These are phyloP conservation scores for Eucalyptus erythrocorys DNA, from an alignment of 345 rosid species.

Conservation along the genomic window DNA sequence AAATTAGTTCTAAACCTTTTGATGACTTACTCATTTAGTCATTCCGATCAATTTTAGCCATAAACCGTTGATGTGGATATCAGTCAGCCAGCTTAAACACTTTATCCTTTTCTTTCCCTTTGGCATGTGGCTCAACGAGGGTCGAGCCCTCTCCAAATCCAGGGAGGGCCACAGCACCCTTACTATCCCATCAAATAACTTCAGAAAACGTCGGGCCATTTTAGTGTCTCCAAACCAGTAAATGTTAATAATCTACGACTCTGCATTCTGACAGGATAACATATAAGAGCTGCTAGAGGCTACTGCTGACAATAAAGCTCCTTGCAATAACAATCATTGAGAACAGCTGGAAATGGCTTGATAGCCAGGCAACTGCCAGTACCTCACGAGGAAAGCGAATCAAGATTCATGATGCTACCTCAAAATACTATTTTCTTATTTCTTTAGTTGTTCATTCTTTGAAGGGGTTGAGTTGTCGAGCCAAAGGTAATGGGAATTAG, in stretches of 20 bases:
- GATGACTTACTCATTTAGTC: no score
- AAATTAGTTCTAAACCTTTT: no score
- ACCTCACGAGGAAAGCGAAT: background rate
- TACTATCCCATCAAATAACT: background rate
- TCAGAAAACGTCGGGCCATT: background rate
- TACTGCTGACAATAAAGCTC: no score
- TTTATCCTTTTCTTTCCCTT: no score
- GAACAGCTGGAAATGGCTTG: background rate
- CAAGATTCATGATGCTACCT: background rate
- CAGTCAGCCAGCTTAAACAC: accelerated
- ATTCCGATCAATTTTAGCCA: no score
- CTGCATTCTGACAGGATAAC: background rate
- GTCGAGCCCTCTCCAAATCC: no score
- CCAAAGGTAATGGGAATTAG: background rate
- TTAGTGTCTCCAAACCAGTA: background rate
- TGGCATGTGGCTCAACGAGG: no score
- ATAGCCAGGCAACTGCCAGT: background rate
- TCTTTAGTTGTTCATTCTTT: background rate
- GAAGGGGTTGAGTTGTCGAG: background rate
- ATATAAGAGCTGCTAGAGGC: no score
- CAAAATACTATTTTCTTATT: background rate
- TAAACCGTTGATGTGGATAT: accelerated
- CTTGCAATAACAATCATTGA: no score
- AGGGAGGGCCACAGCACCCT: no score
- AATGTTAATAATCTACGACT: background rate